Percentiles rank a stretch among this genome's conserved stretches.
Evolutionary conservation across 2,329 filamentous ascomycete species (phyloP).

Genomic region (Sporothrix humicola): DNA sequence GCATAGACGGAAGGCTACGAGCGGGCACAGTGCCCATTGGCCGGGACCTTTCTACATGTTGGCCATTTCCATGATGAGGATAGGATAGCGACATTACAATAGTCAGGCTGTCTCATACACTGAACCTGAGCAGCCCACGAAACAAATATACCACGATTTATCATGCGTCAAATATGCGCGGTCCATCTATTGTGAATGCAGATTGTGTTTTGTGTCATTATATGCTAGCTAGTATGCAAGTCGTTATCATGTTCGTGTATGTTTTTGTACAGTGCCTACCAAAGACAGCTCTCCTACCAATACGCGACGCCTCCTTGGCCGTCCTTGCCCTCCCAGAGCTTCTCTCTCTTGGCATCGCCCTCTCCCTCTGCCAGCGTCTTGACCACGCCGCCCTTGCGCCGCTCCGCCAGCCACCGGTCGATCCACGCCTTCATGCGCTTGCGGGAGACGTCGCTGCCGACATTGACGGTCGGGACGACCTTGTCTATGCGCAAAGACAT

Average conservation of each 20-base stretch:
- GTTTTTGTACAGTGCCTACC: background rate
- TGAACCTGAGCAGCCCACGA: no score
- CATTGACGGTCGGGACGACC: slow-evolving; percentile 92
- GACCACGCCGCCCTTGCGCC: slow-evolving; percentile 61
- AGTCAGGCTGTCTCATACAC: no score
- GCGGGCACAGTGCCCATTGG: no score
- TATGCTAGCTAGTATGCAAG: background rate
- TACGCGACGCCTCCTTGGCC: slow-evolving; percentile 49
- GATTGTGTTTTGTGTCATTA: no score
- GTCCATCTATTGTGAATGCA: no score
- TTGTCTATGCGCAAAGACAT: slow-evolving; percentile 85
- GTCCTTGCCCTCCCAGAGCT: slow-evolving; percentile 53
- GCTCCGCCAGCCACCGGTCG: slow-evolving; percentile 66
- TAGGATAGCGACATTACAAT: no score
- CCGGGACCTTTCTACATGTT: no score
- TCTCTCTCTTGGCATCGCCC: slow-evolving; percentile 40
- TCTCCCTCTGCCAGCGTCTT: slow-evolving; percentile 50
- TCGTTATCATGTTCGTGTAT: background rate
- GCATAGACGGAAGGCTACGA: no score
- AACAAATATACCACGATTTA: no score
- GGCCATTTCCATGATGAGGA: no score
- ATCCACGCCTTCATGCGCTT: slow-evolving; percentile 69
- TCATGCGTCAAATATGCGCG: no score
- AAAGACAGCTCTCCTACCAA: slow-evolving; percentile 44
- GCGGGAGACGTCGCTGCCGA: slow-evolving; percentile 63